A percentile compares a stretch with the other conserved stretches of the same genome.
Evolutionary conservation across 768 basidiomycete genomes (phyloP).

Genomic region (Rhizopogon roseolus): DNA sequence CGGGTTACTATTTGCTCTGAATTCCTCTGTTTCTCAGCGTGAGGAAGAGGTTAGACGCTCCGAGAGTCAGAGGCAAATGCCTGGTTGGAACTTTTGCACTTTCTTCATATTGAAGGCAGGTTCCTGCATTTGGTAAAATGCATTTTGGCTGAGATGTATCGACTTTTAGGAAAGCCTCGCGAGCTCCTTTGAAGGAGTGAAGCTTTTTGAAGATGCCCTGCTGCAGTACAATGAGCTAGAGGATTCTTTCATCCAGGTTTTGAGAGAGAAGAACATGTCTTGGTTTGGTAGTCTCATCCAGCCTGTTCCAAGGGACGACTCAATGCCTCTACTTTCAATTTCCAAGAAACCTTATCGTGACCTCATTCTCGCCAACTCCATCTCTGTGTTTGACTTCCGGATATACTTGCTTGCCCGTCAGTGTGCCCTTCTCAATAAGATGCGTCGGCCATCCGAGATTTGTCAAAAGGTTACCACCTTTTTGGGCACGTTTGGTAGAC

Average conservation of each 20-base stretch:
- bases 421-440: constrained; percentile 66
- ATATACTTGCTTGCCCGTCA: constrained; percentile 87
- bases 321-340: constrained; percentile 70
- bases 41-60: constrained; percentile 91
- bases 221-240: constrained; percentile 91
- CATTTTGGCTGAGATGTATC: constrained; percentile 1
- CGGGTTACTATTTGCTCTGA: constrained; percentile 79
- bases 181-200: constrained; percentile 86
- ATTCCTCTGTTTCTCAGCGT: constrained; percentile 66
- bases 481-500: constrained; percentile 69
- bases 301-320: constrained; percentile 68
- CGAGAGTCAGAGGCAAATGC: constrained; percentile 86
- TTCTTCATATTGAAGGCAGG: constrained; percentile 93
- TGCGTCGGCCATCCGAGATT: constrained; percentile 66
- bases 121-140: neutral
- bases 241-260: constrained; percentile 66
- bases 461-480: constrained; percentile 70
- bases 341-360: constrained; percentile 84
- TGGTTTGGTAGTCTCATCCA: constrained; percentile 91
- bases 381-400: constrained; percentile 92
- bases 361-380: constrained; percentile 82
- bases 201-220: constrained; percentile 84
- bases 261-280: constrained; percentile 77
- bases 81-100: constrained; percentile 98
- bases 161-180: constrained; percentile 84